Base-by-base conservation (phyloP, 768 basidiomycete species). In the Dentipellis sp. region DNA sequence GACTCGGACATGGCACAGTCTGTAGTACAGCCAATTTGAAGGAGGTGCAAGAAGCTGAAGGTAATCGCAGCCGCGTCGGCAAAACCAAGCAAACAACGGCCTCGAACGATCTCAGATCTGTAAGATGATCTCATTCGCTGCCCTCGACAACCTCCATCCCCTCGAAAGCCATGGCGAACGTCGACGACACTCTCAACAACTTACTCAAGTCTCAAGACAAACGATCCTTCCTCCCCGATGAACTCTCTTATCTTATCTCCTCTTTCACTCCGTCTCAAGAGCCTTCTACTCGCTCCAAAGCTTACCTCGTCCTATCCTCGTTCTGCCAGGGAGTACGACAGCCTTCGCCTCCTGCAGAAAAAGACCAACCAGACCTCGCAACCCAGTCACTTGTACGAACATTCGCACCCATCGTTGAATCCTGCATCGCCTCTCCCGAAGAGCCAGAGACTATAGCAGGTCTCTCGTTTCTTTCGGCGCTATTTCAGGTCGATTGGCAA, bases 401-500 rank as follows among this genome's bases (percentile, higher is more conserved):
- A 12, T 82, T 92, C 60, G 71, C 77, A 21, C 77, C 80, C 29
- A 63, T 72, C 0, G 66, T 88, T 36, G 61, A 77, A 8, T 67
- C 73, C 11, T 72, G 74, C 45, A 72, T 92, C 10, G 71, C 77
- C 36, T 83, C 84, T 47, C 76, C 79, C 2, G 73, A 79, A 17
- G 83, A 88, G 66, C 56, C 64, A 10, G 72, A 75, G 37, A 68
- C 82, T 23, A 69, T 85, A 16, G 69, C 73, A 12, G 83, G 82
- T 10, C 69, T 87, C 39, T 77, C 81, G 1, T 85, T 91, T 66
- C 74, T 93, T 50, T 73, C 78, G n/a, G 89, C 88, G 0, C 72
- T 94, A 17, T 91, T 92, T 64, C 89, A 92, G 66, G 81, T 92
- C n/a, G 89, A 91, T 61, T 78, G 82, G 69, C 71, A 77, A 52